These are phyloP conservation scores for Melastoma malabathricum DNA, from an alignment of 345 rosid species.

Conservation along the genomic window DNA sequence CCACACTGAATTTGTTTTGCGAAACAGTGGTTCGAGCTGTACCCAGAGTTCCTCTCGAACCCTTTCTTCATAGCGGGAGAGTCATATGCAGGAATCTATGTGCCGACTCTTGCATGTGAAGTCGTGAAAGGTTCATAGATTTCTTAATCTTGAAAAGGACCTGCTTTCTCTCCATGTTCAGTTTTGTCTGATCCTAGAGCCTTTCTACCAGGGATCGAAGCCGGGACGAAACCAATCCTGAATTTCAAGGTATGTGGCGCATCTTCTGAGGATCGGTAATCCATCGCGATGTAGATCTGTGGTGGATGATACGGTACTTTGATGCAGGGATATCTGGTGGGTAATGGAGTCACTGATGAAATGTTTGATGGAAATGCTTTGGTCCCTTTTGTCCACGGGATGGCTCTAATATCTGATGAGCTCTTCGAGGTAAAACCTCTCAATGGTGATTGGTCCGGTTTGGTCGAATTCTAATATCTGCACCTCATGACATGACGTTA, in stretches of 20 bases:
- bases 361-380: constrained; percentile 26
- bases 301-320: neutral
- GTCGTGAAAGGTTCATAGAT: constrained; percentile 42
- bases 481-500: neutral
- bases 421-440: constrained; percentile 17
- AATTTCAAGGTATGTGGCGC: constrained; percentile 45
- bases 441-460: too few relatives aligned
- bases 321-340: constrained; percentile 34
- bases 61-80: constrained; percentile 76
- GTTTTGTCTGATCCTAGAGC: neutral
- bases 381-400: constrained; percentile 32
- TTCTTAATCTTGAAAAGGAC: neutral
- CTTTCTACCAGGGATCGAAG: constrained; percentile 41
- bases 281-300: neutral
- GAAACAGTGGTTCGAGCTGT: constrained; percentile 63
- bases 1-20: constrained; percentile 1
- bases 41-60: constrained; percentile 58
- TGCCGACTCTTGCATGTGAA: constrained; percentile 73
- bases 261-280: neutral
- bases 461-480: neutral
- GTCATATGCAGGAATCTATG: constrained; percentile 82
- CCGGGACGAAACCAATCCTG: constrained; percentile 35
- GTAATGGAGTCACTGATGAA: constrained; percentile 22
- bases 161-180: neutral
- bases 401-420: constrained; percentile 35